A percentile compares a stretch with the other conserved stretches of the same genome.
Evolutionary conservation across 805 yeast species (phyloP).

Genomic region (Saturnispora dispora): DNA sequence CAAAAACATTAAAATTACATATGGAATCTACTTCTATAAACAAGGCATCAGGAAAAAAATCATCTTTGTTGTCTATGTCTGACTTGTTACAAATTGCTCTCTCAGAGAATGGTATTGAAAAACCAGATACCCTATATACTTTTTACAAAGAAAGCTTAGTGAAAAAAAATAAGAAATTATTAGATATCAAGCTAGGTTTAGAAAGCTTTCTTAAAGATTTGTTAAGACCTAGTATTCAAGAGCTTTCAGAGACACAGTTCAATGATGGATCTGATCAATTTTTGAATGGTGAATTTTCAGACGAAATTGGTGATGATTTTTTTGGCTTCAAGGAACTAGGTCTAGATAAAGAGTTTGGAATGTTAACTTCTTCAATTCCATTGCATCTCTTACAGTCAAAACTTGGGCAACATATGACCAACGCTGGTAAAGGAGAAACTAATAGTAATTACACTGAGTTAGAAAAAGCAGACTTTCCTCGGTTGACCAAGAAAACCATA

Average conservation of each 20-base stretch:
- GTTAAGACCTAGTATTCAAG: conserved; percentile 71
- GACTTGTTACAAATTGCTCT: conserved; percentile 55
- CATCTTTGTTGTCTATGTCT: conserved; percentile 21
- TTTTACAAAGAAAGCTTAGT: conserved; percentile 65
- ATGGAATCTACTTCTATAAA: conserved; percentile 52
- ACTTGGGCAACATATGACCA: conserved; percentile 48
- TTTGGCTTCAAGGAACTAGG: conserved; percentile 96
- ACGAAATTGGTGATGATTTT: conserved; percentile 92
- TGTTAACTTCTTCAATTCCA: conserved; percentile 80
- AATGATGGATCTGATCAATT: conserved; percentile 90
- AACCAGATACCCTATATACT: conserved; percentile 65
- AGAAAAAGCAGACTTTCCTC: conserved; percentile 43
- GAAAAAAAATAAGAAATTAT: conserved; percentile 60
- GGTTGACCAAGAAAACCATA: conserved; percentile 44
- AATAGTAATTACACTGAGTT: conserved; percentile 57
- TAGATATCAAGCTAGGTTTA: conserved; percentile 58
- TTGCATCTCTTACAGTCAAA: conserved; percentile 77
- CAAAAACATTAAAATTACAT: conserved; percentile 60
- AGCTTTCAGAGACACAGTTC: conserved; percentile 64
- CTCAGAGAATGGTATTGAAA: conserved; percentile 77
- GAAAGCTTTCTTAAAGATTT: conserved; percentile 68
- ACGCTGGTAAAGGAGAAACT: conserved; percentile 36
- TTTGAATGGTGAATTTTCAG: conserved; percentile 88
- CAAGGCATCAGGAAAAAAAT: conserved; percentile 23
- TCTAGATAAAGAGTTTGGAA: conserved; percentile 81